Percentiles rank a stretch among this genome's conserved stretches.
Conservation (phyloP, 2,329 filamentous ascomycete species). For the Ceratocystis smalleyi region DNA sequence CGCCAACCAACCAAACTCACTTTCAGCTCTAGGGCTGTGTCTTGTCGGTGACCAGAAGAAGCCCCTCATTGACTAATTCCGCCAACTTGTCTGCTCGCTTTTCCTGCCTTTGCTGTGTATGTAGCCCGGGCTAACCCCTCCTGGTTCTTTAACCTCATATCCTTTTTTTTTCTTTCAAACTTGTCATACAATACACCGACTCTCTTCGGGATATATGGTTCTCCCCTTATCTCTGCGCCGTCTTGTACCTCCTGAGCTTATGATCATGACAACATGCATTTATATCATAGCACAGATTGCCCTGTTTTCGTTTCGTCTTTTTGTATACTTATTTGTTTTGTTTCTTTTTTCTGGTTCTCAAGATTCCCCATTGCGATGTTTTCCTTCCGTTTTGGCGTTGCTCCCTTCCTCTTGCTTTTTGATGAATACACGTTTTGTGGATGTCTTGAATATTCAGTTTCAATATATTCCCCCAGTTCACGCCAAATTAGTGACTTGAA, state of each 20-base stretch:
- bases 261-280: not conserved
- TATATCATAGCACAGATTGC: not conserved
- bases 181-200: not conserved
- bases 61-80: conserved; percentile 43
- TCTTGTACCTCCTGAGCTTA: not conserved
- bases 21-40: conserved; percentile 47
- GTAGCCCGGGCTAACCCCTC: not conserved
- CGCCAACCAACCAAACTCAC: conserved; percentile 53
- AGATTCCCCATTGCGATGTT: not conserved
- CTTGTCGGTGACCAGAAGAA: conserved; percentile 49
- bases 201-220: not conserved
- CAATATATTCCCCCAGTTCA: not conserved
- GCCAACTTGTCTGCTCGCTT: not conserved
- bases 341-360: not conserved
- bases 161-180: not conserved
- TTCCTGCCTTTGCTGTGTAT: not conserved
- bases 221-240: not conserved
- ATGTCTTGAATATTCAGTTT: not conserved
- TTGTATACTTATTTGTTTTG: not conserved
- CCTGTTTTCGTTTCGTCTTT: not conserved
- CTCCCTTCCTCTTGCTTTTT: not conserved
- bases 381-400: not conserved
- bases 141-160: not conserved
- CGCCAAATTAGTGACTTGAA: no score
- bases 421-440: not conserved